These are phyloP conservation scores for Truncatella angustata DNA, from an alignment of 2,329 filamentous ascomycete genomes.

Conservation along the genomic window DNA sequence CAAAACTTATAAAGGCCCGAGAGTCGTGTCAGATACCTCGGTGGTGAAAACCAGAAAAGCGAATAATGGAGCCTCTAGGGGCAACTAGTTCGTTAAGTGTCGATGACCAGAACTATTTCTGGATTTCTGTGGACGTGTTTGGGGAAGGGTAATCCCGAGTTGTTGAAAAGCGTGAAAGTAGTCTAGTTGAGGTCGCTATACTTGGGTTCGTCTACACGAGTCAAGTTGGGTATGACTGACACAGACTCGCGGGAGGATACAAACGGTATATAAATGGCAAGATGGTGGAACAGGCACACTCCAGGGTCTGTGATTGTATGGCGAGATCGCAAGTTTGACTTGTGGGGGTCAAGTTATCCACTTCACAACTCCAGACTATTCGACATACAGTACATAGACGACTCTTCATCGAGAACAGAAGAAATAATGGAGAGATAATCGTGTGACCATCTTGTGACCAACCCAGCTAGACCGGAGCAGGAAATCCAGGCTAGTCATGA, in stretches of 20 bases:
- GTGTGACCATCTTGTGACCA: not conserved
- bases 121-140: not conserved
- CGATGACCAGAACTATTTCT: constrained; percentile 2
- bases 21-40: not conserved
- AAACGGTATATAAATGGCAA: not conserved
- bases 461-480: not conserved
- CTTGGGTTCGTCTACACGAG: constrained; percentile 4
- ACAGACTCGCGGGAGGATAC: not conserved
- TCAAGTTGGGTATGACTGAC: constrained; percentile 5
- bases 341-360: constrained; percentile 8
- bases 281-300: not conserved
- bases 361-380: too few species aligned
- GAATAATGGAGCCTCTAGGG: not conserved
- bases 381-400: too few species aligned
- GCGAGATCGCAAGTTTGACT: constrained; percentile 5
- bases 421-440: constrained; percentile 3
- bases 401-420: not conserved
- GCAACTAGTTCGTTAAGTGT: constrained; percentile 4
- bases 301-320: constrained; percentile 8
- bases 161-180: constrained; percentile 1
- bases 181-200: constrained; percentile 1
- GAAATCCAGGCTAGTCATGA: not conserved
- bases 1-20: not conserved
- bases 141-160: not conserved
- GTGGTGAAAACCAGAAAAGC: not conserved